Evolutionary conservation across 2,329 filamentous ascomycete genomes (phyloP).

Genomic region (Hyphodiscus sp.): DNA sequence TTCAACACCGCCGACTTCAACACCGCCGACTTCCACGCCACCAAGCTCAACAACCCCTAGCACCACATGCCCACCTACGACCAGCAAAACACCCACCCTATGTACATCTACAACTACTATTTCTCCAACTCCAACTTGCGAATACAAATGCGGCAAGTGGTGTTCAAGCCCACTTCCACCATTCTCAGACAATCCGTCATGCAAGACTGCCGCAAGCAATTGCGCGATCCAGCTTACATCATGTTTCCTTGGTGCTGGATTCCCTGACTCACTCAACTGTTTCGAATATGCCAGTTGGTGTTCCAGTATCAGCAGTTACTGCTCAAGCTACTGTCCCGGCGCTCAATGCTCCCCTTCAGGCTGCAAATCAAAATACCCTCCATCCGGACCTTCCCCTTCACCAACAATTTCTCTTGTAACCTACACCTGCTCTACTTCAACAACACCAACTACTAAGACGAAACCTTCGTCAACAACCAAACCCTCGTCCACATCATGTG

Average conservation of each 20-base stretch:
- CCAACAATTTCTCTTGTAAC: constrained; percentile 31
- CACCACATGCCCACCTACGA: too few relatives aligned
- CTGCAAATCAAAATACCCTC: constrained; percentile 38
- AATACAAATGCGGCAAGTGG: constrained; percentile 50
- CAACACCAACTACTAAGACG: constrained; percentile 28
- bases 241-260: constrained; percentile 47
- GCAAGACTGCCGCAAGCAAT: constrained; percentile 35
- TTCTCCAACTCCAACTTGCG: constrained; percentile 40
- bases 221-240: constrained; percentile 40
- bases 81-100: constrained; percentile 28
- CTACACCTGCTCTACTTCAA: constrained; percentile 21
- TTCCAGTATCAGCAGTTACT: constrained; percentile 39
- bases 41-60: too few relatives aligned
- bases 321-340: constrained; percentile 32
- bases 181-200: constrained; percentile 38
- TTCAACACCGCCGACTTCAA: too few relatives aligned
- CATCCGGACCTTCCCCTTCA: constrained; percentile 32
- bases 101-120: constrained; percentile 40
- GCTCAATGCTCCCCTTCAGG: constrained; percentile 36
- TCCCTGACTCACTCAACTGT: constrained; percentile 44
- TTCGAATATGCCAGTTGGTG: constrained; percentile 47
- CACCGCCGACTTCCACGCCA: too few relatives aligned
- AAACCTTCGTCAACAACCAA: too few relatives aligned
- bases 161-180: constrained; percentile 44
- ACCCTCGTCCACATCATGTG: constrained; percentile 30